These are phyloP conservation scores for Kwoniella europaea DNA, from an alignment of 768 basidiomycete species.

Conservation along the genomic window DNA sequence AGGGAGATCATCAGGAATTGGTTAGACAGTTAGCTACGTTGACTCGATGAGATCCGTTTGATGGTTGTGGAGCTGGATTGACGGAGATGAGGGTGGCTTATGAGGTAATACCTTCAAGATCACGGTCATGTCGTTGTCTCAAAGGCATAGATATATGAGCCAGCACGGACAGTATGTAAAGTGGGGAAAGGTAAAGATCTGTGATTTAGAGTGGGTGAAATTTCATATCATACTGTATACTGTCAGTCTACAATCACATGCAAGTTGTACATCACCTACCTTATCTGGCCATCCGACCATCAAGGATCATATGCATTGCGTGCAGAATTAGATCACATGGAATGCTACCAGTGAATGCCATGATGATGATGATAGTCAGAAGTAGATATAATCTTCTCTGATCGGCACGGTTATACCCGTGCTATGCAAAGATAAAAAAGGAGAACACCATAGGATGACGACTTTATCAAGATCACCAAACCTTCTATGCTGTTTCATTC, in stretches of 20 bases:
- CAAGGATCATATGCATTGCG: not conserved
- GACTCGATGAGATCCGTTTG: not conserved
- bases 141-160: not conserved
- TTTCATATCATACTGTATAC: not conserved
- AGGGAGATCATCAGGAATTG: slow-evolving; percentile 24
- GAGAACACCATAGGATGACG: not conserved
- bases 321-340: not conserved
- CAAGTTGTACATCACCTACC: not conserved
- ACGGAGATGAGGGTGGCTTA: not conserved
- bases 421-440: not conserved
- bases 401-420: slow-evolving; percentile 9
- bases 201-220: not conserved
- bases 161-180: slow-evolving; percentile 2
- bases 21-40: slow-evolving; percentile 11
- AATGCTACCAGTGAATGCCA: not conserved
- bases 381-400: not conserved
- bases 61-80: not conserved
- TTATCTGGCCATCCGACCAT: slow-evolving; percentile 1
- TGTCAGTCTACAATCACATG: not conserved
- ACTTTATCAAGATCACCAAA: not conserved
- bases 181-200: slow-evolving; percentile 1
- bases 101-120: not conserved
- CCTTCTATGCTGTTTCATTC: not conserved
- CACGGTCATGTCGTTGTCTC: not conserved
- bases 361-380: not conserved